A percentile compares a stretch with the other conserved stretches of the same genome.
These are phyloP conservation scores for Geotrichum carabidarum DNA, from an alignment of 1,139 yeast species.

Conservation along the genomic window DNA sequence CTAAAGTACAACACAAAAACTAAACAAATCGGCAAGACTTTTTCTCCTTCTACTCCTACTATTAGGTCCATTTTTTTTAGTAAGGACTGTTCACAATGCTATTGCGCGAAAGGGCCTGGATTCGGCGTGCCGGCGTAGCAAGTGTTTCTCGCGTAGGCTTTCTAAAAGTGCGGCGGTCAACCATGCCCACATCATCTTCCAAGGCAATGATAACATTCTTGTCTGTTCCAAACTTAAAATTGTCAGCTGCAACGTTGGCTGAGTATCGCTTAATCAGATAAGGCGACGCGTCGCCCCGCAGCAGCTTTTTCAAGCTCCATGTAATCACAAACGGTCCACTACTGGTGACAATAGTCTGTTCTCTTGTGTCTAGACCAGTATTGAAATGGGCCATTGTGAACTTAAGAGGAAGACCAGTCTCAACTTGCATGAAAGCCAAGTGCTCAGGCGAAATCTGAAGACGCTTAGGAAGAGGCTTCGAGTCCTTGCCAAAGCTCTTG, in stretches of 20 bases:
- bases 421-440: conserved; percentile 55
- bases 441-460: conserved; percentile 69
- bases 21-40: not conserved
- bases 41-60: not conserved
- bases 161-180: conserved; percentile 52
- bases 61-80: conserved; percentile 11
- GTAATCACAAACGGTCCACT: conserved; percentile 75
- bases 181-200: conserved; percentile 67
- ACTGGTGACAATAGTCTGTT: conserved; percentile 68
- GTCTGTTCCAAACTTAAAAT: conserved; percentile 69
- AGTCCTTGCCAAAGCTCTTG: conserved; percentile 57
- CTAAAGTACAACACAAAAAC: not conserved
- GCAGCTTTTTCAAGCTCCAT: conserved; percentile 66
- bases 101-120: conserved; percentile 30
- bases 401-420: conserved; percentile 47
- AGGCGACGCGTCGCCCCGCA: conserved; percentile 51
- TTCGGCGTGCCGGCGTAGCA: conserved; percentile 34
- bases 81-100: conserved; percentile 36
- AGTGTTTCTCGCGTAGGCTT: conserved; percentile 50
- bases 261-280: conserved; percentile 62
- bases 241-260: conserved; percentile 65
- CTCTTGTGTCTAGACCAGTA: conserved; percentile 56
- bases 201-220: conserved; percentile 65
- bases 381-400: conserved; percentile 78
- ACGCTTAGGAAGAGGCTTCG: conserved; percentile 65